phyloP scores from a whole-genome alignment of 2,329 filamentous ascomycete species.

The Beauveria varroae region DNA sequence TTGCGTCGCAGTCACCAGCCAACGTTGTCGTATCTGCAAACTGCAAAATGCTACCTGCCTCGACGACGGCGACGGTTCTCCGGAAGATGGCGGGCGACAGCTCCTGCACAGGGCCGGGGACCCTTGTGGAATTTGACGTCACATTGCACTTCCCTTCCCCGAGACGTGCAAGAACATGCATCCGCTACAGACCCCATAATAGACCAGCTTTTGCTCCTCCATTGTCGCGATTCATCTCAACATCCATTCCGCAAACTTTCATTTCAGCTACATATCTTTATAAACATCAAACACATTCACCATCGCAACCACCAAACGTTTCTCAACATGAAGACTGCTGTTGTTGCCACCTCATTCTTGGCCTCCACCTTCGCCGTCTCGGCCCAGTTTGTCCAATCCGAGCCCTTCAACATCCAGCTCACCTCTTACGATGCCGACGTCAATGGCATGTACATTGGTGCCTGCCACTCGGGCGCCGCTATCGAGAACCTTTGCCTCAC shows the following conservation, averaged over 20 bases:
- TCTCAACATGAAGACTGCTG: constrained; percentile 8
- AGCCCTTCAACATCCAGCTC: constrained; percentile 7
- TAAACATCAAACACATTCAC: background rate
- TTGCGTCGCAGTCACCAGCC: background rate
- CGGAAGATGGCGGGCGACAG: background rate
- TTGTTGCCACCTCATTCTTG: background rate
- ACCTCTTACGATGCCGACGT: background rate
- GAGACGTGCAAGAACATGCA: background rate
- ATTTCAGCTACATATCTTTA: background rate
- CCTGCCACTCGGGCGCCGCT: constrained; percentile 10
- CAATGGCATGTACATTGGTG: constrained; percentile 3
- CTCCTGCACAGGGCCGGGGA: background rate
- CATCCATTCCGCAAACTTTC: background rate
- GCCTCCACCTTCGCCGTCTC: constrained; percentile 3
- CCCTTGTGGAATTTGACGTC: background rate
- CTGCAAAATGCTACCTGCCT: too few species aligned
- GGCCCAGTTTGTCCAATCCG: constrained; percentile 3
- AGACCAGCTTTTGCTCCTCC: background rate
- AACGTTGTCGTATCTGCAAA: background rate
- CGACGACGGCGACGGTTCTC: background rate
- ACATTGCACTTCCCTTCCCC: background rate
- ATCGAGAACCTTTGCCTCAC: constrained; percentile 6
- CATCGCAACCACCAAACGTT: background rate
- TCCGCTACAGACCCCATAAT: background rate
- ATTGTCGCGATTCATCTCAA: background rate